Evolutionary conservation across 192 early-diverging fungal species (phyloP), one percentile per base, ranked within the genome.

Genomic region (Jimgerdemannia lactiflua): DNA sequence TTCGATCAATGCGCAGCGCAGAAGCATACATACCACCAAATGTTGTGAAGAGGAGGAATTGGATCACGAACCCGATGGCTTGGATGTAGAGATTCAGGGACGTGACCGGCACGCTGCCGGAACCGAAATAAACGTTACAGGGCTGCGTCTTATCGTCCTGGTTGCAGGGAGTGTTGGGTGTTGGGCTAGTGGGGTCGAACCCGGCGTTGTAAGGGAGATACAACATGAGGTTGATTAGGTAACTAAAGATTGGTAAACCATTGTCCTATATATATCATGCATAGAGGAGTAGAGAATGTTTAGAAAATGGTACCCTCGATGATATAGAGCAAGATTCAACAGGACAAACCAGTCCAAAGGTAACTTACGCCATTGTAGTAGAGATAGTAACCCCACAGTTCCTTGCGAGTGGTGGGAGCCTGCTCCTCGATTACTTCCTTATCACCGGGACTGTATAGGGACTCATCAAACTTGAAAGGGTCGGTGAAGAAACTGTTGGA

Each of bases 11-110:
- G 29, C 29, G 29, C 80, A 41, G 29, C 29, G 29, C 80, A 41
- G 77, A 81, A 78, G 77, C 80, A 69, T 73, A 76, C n/a, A 82
- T 65, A 63, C 71, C 71, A 29, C 80, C 80, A 75, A 82, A 82
- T 11, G 76, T 75, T n/a, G 77, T 77, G 69, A 77, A 82, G 20
- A 82, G 64, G 17, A 78, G 19, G 54, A 82, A 82, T 65, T 82
- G 80, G 3, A 78, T 14, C 3, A 74, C 72, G 67, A 82, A 82
- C 29, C 76, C 54, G 65, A 82, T 82, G 3, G 80, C 80, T 20
- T 82, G 80, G n/a, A 82, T 59, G 64, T 82, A 82, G 2, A 82
- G 67, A 40, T 54, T 67, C 77, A 82, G 75, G 19, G 80, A 82
- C 1, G 74, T 65, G 3, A 82, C 77, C 17, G 76, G 76, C 20